Evolutionary conservation across 192 early-diverging fungal species (phyloP).

Genomic region (Helicostylum pulchrum): DNA sequence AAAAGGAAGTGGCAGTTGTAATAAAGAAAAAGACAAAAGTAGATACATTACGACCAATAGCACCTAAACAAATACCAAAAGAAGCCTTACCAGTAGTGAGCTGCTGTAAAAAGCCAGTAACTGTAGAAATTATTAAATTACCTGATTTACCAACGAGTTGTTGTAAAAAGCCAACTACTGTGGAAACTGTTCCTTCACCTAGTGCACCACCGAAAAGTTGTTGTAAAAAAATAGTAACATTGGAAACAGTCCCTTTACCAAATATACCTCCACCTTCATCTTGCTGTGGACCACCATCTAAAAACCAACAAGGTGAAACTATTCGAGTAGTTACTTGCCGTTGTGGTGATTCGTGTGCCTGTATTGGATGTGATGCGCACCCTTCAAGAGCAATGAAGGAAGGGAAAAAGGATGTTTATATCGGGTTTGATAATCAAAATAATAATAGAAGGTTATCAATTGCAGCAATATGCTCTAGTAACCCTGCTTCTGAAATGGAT

Average conservation of each 20-base stretch:
- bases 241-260: background rate
- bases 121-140: background rate
- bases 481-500: background rate
- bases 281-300: constrained; percentile 14
- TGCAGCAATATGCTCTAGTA: background rate
- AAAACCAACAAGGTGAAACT: constrained; percentile 17
- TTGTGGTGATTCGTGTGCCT: constrained; percentile 39
- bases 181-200: background rate
- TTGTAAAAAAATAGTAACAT: background rate
- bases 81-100: background rate
- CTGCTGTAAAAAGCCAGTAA: background rate
- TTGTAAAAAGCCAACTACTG: background rate
- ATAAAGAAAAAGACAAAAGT: background rate
- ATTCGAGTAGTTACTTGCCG: constrained; percentile 34
- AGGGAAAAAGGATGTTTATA: constrained; percentile 18
- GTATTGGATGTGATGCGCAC: constrained; percentile 40
- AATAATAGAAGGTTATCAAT: background rate
- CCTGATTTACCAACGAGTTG: background rate
- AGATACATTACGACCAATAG: constrained; percentile 4
- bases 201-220: background rate
- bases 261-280: constrained; percentile 9
- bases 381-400: constrained; percentile 28
- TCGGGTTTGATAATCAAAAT: constrained; percentile 7
- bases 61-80: background rate
- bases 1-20: background rate